Evolutionary conservation across 768 basidiomycete species (phyloP).

Genomic region (Phaeotremella skinneri): DNA sequence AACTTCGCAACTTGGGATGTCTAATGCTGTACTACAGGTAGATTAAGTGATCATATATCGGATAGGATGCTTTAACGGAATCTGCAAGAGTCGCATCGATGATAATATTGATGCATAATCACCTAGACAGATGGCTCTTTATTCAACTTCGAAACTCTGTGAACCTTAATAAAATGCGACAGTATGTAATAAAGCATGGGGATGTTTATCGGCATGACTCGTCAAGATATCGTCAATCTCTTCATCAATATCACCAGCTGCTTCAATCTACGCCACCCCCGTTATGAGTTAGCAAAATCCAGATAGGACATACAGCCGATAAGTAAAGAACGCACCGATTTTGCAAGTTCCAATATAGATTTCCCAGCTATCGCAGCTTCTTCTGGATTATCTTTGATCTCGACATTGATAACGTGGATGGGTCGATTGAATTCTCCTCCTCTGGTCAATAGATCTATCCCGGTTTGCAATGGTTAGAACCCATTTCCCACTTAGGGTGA

Average conservation of each 20-base stretch:
- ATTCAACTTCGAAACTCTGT: neutral
- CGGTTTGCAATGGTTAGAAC: no score
- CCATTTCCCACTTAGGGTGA: neutral
- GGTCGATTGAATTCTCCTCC: constrained; percentile 91
- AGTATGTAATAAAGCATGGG: constrained; percentile 85
- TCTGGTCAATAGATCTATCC: constrained; percentile 69
- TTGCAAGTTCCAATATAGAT: constrained; percentile 86
- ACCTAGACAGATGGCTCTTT: neutral
- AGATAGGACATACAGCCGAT: neutral
- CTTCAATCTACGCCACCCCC: constrained; percentile 67
- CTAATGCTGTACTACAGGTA: no score
- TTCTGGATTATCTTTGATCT: constrained; percentile 99
- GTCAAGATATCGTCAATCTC: constrained; percentile 84
- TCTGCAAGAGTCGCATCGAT: no score
- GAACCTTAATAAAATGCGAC: constrained; percentile 75
- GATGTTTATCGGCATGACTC: constrained; percentile 80
- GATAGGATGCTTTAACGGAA: neutral
- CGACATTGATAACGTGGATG: constrained; percentile 94
- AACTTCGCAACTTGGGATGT: no score
- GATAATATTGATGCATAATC: neutral
- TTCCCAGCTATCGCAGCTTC: constrained; percentile 94
- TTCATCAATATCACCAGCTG: constrained; percentile 79
- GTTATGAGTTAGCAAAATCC: constrained; percentile 15
- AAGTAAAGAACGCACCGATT: constrained; percentile 63
- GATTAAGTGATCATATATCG: neutral